Conservation (phyloP, 2,329 filamentous ascomycete species). For the Metarhizium anisopliae region DNA sequence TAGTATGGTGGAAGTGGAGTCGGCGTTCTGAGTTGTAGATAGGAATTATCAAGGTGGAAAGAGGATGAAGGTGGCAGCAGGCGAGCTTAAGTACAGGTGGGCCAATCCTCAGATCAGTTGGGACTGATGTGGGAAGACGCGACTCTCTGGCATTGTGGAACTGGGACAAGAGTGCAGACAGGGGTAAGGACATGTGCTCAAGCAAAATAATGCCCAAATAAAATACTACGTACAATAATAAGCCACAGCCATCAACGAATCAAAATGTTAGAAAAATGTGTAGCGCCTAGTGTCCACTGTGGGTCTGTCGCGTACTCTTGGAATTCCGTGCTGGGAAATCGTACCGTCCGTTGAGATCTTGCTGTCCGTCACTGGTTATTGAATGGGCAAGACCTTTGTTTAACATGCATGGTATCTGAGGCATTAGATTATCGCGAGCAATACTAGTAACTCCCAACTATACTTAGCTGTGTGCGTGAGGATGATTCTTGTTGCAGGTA, state of each 20-base stretch:
- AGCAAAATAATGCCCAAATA: background rate
- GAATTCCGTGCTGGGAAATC: background rate
- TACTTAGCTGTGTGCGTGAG: no score
- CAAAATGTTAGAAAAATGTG: background rate
- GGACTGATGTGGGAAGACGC: background rate
- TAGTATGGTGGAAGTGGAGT: slow-evolving; percentile 1
- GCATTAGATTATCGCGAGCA: no score
- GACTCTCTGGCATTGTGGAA: background rate
- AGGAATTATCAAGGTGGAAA: slow-evolving; percentile 10
- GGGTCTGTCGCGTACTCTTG: background rate
- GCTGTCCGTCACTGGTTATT: no score
- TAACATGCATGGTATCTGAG: no score
- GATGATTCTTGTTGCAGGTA: no score
- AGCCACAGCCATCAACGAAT: background rate
- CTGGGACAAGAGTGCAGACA: background rate
- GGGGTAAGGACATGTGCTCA: background rate
- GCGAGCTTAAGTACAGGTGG: slow-evolving; percentile 30
- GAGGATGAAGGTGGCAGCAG: slow-evolving; percentile 16
- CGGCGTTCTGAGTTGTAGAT: background rate
- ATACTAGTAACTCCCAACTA: no score
- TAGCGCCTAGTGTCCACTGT: background rate
- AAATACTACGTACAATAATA: background rate
- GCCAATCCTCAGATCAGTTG: slow-evolving; percentile 28
- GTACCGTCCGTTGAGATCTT: background rate
- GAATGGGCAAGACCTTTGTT: no score